These are phyloP conservation scores for Geosmithia morbida DNA, from an alignment of 2,329 filamentous ascomycete genomes.

Conservation along the genomic window DNA sequence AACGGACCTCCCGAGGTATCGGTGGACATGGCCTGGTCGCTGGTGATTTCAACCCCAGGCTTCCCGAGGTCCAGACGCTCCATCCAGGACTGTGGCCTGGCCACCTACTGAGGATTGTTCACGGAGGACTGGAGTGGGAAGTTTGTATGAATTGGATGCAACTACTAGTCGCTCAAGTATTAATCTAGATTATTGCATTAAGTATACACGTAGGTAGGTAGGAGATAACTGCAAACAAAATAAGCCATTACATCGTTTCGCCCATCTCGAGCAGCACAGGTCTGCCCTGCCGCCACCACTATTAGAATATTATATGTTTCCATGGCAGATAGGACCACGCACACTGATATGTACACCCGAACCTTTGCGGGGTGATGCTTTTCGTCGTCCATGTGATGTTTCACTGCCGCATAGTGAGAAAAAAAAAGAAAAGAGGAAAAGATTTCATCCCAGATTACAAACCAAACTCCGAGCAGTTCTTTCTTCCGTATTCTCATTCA, in stretches of 20 bases:
- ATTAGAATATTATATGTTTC: background rate
- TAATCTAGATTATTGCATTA: background rate
- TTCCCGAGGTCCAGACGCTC: too few relatives aligned
- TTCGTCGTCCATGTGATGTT: background rate
- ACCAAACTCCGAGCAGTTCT: background rate
- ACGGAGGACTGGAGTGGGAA: too few relatives aligned
- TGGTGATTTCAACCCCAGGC: too few relatives aligned
- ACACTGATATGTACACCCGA: background rate
- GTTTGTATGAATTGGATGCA: too few relatives aligned
- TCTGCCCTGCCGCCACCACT: background rate
- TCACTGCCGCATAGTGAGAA: background rate
- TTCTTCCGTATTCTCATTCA: background rate
- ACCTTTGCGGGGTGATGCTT: background rate
- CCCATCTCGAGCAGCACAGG: background rate
- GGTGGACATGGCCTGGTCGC: too few relatives aligned
- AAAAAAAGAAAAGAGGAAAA: background rate
- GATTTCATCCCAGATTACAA: background rate
- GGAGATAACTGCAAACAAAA: background rate
- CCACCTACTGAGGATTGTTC: too few relatives aligned
- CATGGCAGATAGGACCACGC: background rate
- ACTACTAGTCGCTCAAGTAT: too few relatives aligned
- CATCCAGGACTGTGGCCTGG: too few relatives aligned
- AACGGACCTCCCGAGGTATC: too few relatives aligned
- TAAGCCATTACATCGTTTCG: background rate
- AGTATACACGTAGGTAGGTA: background rate